Conservation (phyloP, 495 filamentous ascomycete species). For the Daldinia grandis region DNA sequence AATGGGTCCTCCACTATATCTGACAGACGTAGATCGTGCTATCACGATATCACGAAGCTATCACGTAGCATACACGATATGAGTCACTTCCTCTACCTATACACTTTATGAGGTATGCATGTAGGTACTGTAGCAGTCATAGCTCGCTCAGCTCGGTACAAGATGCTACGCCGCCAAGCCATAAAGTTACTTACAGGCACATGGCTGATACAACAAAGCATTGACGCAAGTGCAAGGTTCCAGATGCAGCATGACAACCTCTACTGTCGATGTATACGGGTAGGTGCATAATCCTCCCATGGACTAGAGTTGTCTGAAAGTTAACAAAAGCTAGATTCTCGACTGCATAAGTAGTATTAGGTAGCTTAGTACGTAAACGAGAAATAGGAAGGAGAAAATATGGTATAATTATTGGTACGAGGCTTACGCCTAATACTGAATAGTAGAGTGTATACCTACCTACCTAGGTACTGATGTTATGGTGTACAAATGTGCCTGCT, state of each 20-base stretch:
- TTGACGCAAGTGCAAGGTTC: constrained; percentile 50
- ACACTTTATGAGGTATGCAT: constrained; percentile 8
- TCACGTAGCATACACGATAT: constrained; percentile 22
- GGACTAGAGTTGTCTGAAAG: constrained; percentile 13
- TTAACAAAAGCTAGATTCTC: constrained; percentile 13
- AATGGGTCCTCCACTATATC: constrained; percentile 3
- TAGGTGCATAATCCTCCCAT: constrained; percentile 35
- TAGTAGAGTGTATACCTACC: constrained; percentile 2
- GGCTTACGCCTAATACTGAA: constrained; percentile 17
- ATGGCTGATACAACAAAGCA: constrained; percentile 40
- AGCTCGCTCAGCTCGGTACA: constrained; percentile 24
- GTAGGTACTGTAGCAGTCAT: constrained; percentile 12
- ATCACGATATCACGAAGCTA: constrained; percentile 29
- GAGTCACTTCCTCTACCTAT: constrained; percentile 23
- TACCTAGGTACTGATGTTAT: no score
- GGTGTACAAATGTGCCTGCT: constrained; percentile 3
- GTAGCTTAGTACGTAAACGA: background rate
- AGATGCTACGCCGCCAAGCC: constrained; percentile 8
- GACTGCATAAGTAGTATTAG: constrained; percentile 1
- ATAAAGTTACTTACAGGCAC: constrained; percentile 12
- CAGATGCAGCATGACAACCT: constrained; percentile 32
- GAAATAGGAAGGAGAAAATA: constrained; percentile 9
- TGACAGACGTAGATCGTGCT: constrained; percentile 7
- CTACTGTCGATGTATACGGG: constrained; percentile 24
- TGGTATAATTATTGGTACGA: constrained; percentile 14